These are phyloP conservation scores for Mentha longifolia DNA, from an alignment of 257 asterid genomes.

Conservation along the genomic window DNA sequence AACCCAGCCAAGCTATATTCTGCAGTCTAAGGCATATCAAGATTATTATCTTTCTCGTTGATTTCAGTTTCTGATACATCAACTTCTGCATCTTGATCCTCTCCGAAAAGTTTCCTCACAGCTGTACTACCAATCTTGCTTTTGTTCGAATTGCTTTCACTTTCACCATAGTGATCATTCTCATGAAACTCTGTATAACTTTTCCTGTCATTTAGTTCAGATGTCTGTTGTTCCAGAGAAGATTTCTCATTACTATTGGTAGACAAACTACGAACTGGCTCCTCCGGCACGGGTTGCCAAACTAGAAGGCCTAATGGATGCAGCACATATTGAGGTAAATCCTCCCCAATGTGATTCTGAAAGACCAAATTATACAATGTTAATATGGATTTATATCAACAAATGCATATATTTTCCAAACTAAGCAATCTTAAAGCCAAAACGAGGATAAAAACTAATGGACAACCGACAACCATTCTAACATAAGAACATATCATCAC, in stretches of 20 bases:
- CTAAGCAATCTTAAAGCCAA: neutral
- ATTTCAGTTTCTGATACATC: constrained; percentile 42
- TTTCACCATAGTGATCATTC: constrained; percentile 37
- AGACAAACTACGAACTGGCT: constrained; percentile 31
- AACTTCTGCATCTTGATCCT: constrained; percentile 46
- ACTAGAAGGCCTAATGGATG: constrained; percentile 80
- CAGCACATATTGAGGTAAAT: constrained; percentile 71
- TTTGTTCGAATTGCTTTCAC: constrained; percentile 39
- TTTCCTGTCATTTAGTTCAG: constrained; percentile 37
- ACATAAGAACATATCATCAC: neutral
- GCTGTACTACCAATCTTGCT: constrained; percentile 52
- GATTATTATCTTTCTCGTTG: constrained; percentile 34
- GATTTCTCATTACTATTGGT: constrained; percentile 41
- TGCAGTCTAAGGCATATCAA: constrained; percentile 38
- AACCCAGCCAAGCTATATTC: constrained; percentile 62
- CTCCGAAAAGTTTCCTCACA: constrained; percentile 78
- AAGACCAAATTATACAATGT: constrained; percentile 33
- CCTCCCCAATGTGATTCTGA: constrained; percentile 59
- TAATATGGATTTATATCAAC: no score
- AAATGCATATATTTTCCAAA: neutral
- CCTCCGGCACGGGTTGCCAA: constrained; percentile 62
- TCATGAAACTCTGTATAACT: constrained; percentile 32
- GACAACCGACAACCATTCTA: constrained; percentile 6
- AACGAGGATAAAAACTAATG: neutral
- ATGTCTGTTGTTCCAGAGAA: constrained; percentile 42